Evolutionary conservation across 345 rosid genomes (phyloP).

Genomic region (Erysimum cheiranthoides): DNA sequence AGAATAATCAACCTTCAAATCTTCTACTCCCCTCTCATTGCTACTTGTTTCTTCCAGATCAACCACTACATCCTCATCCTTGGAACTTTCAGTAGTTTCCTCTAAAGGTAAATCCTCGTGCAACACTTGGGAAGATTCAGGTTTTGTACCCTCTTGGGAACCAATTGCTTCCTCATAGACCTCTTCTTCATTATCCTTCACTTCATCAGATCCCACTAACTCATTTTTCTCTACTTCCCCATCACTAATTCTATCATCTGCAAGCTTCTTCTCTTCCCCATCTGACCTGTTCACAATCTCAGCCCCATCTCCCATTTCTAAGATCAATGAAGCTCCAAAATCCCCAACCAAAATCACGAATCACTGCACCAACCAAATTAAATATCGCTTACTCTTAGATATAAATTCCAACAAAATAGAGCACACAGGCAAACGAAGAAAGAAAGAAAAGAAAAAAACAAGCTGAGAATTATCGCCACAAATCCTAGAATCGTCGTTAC

Average conservation of each 20-base stretch:
- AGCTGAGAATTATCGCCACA: slow-evolving; percentile 15
- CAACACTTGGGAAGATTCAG: slow-evolving; percentile 9
- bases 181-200: slow-evolving; percentile 59
- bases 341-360: slow-evolving; percentile 18
- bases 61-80: slow-evolving; percentile 47
- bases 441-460: neutral
- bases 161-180: slow-evolving; percentile 73
- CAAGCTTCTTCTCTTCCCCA: slow-evolving; percentile 43
- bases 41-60: slow-evolving; percentile 37
- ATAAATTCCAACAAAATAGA: slow-evolving; percentile 7
- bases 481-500: neutral
- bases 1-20: slow-evolving; percentile 39
- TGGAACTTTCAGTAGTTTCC: slow-evolving; percentile 37
- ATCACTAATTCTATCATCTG: slow-evolving; percentile 29
- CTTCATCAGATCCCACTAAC: slow-evolving; percentile 43
- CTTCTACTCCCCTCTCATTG: slow-evolving; percentile 32
- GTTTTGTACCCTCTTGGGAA: slow-evolving; percentile 44
- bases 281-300: slow-evolving; percentile 45
- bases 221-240: slow-evolving; percentile 14
- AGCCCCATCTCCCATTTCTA: slow-evolving; percentile 60
- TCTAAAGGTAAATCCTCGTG: slow-evolving; percentile 20
- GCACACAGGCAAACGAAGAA: neutral
- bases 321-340: slow-evolving; percentile 32
- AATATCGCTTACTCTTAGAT: neutral
- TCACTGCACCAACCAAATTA: slow-evolving; percentile 10